Evolutionary conservation across 305 asterid species (phyloP), one percentile per base, ranked within the genome.

Genomic region (Solanum chacoense): DNA sequence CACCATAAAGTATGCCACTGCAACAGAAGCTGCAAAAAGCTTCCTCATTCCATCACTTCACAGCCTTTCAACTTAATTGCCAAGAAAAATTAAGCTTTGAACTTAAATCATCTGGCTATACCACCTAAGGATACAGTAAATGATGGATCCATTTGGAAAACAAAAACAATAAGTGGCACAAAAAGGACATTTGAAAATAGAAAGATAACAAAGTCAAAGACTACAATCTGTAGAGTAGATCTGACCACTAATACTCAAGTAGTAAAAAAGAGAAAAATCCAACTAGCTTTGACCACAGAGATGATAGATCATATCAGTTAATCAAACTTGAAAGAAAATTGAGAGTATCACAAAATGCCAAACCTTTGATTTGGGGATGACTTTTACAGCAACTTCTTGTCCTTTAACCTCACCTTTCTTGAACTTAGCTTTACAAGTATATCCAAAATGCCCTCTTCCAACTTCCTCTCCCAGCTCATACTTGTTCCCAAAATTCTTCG

Each of bases 401-500:
- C 99, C 99, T 89, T 94, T 95, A 79, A 94, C 95, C 88, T 97
- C 99, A 73, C 99, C 99, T 89, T 95, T 95, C 94, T 95, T 97
- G 88, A 95, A 94, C 94, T 92, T 95, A 6, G 99, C 98, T 92
- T 88, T 92, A 90, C 98, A 94, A 65, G 99, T 97, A 89, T 94
- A 96, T 90, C 99, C 99, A 92, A 97, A 97, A 93, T 97, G 99
- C 89, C 99, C 99, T 89, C 99, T 88, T 84, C 99, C 99, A 26
- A 97, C 99, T 90, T 97, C 99, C 74, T 94, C 99, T 45, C 99
- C 99, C 26, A 97, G 71, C 91, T 97, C 99, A 91, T 96, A 97
- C 91, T 95, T 96, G 35, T 90, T 93, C 42, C 89, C 90, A 71
- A 97, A 96, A 90, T 94, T 93, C 95, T 97, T 96, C 35, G 96